Base-by-base conservation (phyloP, 345 rosid species). In the Salix brachista region DNA sequence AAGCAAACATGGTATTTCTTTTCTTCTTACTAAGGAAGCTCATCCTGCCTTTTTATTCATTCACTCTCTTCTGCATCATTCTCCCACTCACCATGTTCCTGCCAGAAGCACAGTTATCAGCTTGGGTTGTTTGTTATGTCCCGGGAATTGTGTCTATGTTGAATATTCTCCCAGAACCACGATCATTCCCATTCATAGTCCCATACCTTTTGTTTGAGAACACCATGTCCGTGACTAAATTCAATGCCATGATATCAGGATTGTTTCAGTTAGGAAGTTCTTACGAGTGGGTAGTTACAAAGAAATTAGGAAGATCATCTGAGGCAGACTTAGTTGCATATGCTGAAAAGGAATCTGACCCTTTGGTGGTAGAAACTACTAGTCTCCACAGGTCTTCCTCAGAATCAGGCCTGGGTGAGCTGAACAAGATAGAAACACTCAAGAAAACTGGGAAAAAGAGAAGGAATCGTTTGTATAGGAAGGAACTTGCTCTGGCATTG, bases 141-240 rank as follows among this genome's bases (percentile, higher is more conserved):
- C 97, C 97, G 1, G 94, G 93, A 60, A 65, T 92, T 71, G 90
- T 94, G 96, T 94, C 98, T 30, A 50, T 94, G 82, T 78, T 94
- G 81, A 92, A 87, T 80, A 90, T 94, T 83, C 86, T 94, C 75
- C 98, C 98, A 0, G 89, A 94, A 4, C 98, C 94, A 16, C 80
- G 90, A 46, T 94, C 98, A 17, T 92, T 94, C 86, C 97, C 96
- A 30, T 92, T 94, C 81, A 86, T 94, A 12, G 97, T 92, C 76
- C 98, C 98, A 1, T 94, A 89, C 80, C 96, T 94, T 76, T 86
- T 94, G n/a, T 94, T 94, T 69, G 98, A 94, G 79, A 94, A 94
- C 89, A 94, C 98, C 79, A 94, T 94, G 96, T 94, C 97, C 0
- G 98, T 94, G 64, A 94, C 98, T 85, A 94, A 94, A 83, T 94